Evolutionary conservation across 169 alveolate genomes (phyloP).

Genomic region (Plasmodium blacklocki): DNA sequence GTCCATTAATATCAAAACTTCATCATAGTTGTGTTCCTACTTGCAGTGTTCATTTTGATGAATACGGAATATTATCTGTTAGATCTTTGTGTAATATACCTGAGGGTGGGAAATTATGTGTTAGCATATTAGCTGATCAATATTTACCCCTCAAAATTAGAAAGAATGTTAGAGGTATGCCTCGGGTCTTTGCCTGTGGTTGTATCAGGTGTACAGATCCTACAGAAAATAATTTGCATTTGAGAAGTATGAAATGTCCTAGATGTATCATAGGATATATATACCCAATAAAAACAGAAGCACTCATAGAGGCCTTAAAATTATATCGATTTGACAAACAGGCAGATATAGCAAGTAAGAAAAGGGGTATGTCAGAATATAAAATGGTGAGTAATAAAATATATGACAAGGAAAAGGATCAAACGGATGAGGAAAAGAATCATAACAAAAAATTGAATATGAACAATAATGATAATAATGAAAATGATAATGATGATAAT

Average conservation of each 20-base stretch:
- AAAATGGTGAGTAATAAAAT: not conserved
- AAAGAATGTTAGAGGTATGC: constrained; percentile 71
- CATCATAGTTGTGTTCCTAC: constrained; percentile 91
- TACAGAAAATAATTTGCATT: constrained; percentile 81
- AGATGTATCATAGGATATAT: constrained; percentile 84
- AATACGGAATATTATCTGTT: constrained; percentile 84
- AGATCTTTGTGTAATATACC: constrained; percentile 88
- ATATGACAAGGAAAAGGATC: not conserved
- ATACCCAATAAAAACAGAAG: constrained; percentile 65
- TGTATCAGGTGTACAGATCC: constrained; percentile 86
- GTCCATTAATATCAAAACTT: constrained; percentile 77
- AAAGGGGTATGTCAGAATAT: not conserved
- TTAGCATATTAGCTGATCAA: constrained; percentile 86
- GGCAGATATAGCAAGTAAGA: not conserved
- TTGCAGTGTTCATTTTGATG: constrained; percentile 83
- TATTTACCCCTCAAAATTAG: constrained; percentile 87
- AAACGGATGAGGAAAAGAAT: not conserved
- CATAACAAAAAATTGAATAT: not conserved
- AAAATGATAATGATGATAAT: not conserved
- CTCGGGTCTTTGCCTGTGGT: constrained; percentile 84
- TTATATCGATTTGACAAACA: constrained; percentile 61
- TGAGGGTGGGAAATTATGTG: constrained; percentile 85
- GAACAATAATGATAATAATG: not conserved
- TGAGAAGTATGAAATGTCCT: constrained; percentile 86
- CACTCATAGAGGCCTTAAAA: constrained; percentile 66